Conservation (phyloP, 106 monocot genomes). For the Dendrobium chrysotoxum region DNA sequence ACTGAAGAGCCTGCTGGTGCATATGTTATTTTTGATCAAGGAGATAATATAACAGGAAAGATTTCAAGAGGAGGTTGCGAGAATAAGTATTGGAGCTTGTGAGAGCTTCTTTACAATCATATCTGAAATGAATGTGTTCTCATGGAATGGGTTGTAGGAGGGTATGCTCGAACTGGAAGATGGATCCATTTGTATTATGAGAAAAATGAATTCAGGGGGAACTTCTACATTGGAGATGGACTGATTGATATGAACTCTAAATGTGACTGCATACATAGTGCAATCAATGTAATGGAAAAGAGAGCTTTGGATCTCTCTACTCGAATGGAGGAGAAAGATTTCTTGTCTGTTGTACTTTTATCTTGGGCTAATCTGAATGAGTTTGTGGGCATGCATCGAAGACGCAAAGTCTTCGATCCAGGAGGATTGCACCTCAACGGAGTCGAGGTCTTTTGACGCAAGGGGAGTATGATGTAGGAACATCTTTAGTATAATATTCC, state of each 20-base stretch:
- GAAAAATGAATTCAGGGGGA: constrained; percentile 16
- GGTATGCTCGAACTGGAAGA: constrained; percentile 30
- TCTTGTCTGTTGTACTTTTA: no score
- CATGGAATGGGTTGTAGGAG: constrained; percentile 58
- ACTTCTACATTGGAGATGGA: constrained; percentile 29
- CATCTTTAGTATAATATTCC: no score
- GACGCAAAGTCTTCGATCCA: no score
- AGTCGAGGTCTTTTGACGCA: no score
- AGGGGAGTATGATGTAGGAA: no score
- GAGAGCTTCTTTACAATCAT: no score
- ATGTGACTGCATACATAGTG: constrained; percentile 51
- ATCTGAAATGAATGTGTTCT: no score
- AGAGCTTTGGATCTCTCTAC: background rate
- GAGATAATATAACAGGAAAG: constrained; percentile 97
- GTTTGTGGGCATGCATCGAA: no score
- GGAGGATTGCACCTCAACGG: no score
- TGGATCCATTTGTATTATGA: constrained; percentile 42
- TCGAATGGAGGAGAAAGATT: no score
- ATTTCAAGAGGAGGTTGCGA: constrained; percentile 91
- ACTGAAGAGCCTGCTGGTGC: constrained; percentile 97
- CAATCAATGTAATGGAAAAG: constrained; percentile 23
- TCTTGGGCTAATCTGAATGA: no score
- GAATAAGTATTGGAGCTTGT: constrained; percentile 72
- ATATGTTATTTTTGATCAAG: constrained; percentile 93
- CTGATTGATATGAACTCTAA: constrained; percentile 66